Conservation (phyloP, 805 yeast genomes). For the Schwanniomyces yamadae region DNA sequence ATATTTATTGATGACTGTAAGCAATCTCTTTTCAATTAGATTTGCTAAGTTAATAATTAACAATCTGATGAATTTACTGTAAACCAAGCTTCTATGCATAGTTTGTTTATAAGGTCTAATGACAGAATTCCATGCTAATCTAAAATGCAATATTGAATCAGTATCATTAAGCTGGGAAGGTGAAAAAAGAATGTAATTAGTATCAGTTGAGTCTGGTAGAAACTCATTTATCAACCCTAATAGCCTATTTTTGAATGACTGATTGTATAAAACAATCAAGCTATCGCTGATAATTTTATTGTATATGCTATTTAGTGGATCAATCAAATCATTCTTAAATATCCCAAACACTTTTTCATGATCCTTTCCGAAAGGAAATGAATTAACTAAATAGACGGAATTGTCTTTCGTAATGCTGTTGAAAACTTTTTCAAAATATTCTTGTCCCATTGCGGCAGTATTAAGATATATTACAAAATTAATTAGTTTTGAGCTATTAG, state of each 20-base stretch:
- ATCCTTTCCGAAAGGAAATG: constrained; percentile 40
- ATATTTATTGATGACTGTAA: constrained; percentile 58
- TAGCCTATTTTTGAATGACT: constrained; percentile 45
- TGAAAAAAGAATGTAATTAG: constrained; percentile 30
- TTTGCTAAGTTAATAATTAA: constrained; percentile 56
- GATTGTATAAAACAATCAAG: constrained; percentile 48
- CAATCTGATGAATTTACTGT: constrained; percentile 45
- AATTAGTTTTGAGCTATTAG: constrained; percentile 48
- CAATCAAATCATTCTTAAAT: constrained; percentile 29
- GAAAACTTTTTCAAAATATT: constrained; percentile 55
- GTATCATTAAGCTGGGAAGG: constrained; percentile 28
- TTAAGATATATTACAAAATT: constrained; percentile 69
- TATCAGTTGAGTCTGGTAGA: constrained; percentile 33
- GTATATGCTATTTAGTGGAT: constrained; percentile 32
- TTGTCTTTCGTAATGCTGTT: constrained; percentile 35
- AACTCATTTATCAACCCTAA: constrained; percentile 45
- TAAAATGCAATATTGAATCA: constrained; percentile 46
- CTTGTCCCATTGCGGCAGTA: constrained; percentile 62
- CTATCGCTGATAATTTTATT: constrained; percentile 44
- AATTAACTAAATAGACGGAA: constrained; percentile 19
- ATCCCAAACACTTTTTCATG: constrained; percentile 29
- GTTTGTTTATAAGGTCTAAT: constrained; percentile 65
- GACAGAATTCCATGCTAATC: constrained; percentile 61
- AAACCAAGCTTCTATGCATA: constrained; percentile 51
- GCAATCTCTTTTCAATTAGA: constrained; percentile 62